Conservation (phyloP, 768 basidiomycete genomes). For the Trametes maxima region DNA sequence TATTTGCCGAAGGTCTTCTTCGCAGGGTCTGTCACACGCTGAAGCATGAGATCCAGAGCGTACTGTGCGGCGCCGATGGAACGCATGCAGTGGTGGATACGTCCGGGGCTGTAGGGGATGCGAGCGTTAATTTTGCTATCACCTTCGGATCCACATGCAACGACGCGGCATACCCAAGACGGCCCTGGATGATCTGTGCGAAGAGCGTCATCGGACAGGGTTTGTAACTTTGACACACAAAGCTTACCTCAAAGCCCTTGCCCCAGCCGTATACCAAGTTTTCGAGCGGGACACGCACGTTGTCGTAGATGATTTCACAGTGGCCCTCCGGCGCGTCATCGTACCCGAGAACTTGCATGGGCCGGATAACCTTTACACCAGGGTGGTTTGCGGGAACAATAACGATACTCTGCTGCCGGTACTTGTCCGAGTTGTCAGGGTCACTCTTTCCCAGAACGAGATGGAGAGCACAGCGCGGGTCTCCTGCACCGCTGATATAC, state of each 20-base stretch:
- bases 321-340: conserved; percentile 97
- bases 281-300: conserved; percentile 83
- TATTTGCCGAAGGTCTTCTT: conserved; percentile 95
- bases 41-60: conserved; percentile 85
- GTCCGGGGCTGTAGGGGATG: conserved; percentile 67
- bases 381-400: conserved; percentile 88
- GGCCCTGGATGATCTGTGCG: conserved; percentile 87
- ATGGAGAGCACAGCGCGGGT: conserved; percentile 86
- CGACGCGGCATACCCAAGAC: conserved; percentile 67
- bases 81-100: conserved; percentile 98
- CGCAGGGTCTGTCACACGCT: conserved; percentile 87
- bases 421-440: conserved; percentile 71
- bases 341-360: conserved; percentile 92
- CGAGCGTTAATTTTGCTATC: neutral
- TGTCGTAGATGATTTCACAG: conserved; percentile 92
- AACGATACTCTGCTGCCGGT: conserved; percentile 91
- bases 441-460: conserved; percentile 96
- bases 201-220: neutral
- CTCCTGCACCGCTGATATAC: conserved; percentile 98
- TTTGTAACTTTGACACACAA: neutral
- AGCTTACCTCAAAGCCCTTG: conserved; percentile 81
- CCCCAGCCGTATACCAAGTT: conserved; percentile 94
- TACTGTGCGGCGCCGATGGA: conserved; percentile 87
- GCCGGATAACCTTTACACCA: conserved; percentile 88
- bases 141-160: neutral